A percentile compares a stretch with the other conserved stretches of the same genome.
These are phyloP conservation scores for Deakozyma indianensis DNA, from an alignment of 805 yeast genomes.

Conservation along the genomic window DNA sequence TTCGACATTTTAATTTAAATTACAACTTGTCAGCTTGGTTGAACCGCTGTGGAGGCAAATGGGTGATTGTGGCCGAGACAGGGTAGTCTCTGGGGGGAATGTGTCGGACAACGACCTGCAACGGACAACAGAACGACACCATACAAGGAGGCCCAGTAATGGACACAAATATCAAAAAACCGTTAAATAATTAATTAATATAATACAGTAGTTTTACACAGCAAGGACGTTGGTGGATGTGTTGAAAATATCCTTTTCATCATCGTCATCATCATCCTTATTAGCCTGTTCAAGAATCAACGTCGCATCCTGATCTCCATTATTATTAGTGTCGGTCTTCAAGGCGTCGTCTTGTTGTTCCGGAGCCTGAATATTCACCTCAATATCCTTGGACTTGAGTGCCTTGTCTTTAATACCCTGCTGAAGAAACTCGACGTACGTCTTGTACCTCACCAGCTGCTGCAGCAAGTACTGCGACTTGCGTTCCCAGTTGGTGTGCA, in stretches of 20 bases:
- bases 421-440: slow-evolving; percentile 14
- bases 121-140: too few relatives aligned
- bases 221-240: slow-evolving; percentile 1
- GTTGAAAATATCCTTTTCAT: slow-evolving; percentile 1
- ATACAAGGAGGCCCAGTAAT: too few relatives aligned
- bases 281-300: background rate
- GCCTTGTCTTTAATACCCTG: slow-evolving; percentile 11
- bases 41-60: background rate
- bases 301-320: background rate
- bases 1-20: background rate
- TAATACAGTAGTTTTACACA: background rate
- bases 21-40: background rate
- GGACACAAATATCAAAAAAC: too few relatives aligned
- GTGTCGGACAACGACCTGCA: too few relatives aligned
- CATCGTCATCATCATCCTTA: background rate
- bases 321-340: background rate
- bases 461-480: slow-evolving; percentile 18
- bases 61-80: background rate
- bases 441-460: slow-evolving; percentile 17
- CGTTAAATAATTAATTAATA: background rate
- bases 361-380: background rate
- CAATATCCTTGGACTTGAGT: background rate
- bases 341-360: background rate
- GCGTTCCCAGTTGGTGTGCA: slow-evolving; percentile 21
- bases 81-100: too few relatives aligned